Evolutionary conservation across 805 yeast genomes (phyloP).

Genomic region (Candida sonorensis): DNA sequence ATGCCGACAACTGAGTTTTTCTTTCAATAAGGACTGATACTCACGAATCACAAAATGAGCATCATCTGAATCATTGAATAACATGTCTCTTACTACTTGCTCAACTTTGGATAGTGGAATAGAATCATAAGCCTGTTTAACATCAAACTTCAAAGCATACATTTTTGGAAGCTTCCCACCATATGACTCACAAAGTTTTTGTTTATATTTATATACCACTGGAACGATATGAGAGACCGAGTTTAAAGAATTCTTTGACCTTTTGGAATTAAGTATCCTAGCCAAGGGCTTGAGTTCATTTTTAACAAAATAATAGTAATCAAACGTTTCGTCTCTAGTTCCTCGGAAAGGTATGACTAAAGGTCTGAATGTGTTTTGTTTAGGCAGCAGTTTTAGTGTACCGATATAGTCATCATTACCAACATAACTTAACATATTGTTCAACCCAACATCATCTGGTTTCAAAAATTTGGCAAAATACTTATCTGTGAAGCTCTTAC

Average conservation of each 20-base stretch:
- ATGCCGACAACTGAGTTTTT: background rate
- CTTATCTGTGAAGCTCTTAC: conserved; percentile 32
- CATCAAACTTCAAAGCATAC: conserved; percentile 65
- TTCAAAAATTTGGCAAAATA: conserved; percentile 36
- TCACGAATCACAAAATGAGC: conserved; percentile 8
- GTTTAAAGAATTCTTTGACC: conserved; percentile 6
- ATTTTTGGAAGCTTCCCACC: conserved; percentile 28
- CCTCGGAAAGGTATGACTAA: conserved; percentile 48
- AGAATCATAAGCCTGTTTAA: conserved; percentile 69
- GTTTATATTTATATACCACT: conserved; percentile 32
- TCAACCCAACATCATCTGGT: conserved; percentile 5
- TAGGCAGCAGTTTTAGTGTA: conserved; percentile 50
- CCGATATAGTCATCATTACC: conserved; percentile 31
- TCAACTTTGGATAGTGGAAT: conserved; percentile 39
- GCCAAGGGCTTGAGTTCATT: conserved; percentile 39
- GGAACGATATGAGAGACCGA: conserved; percentile 42
- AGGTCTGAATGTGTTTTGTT: conserved; percentile 50
- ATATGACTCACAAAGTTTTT: conserved; percentile 9
- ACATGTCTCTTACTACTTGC: conserved; percentile 7
- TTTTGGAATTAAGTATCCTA: conserved; percentile 24
- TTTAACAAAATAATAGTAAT: conserved; percentile 28
- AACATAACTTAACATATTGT: conserved; percentile 12
- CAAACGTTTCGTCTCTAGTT: conserved; percentile 26
- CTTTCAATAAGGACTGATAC: conserved; percentile 1
- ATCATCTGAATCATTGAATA: conserved; percentile 14